Evolutionary conservation across 169 alveolate species (phyloP).

Genomic region (Plasmodium yoelii): DNA sequence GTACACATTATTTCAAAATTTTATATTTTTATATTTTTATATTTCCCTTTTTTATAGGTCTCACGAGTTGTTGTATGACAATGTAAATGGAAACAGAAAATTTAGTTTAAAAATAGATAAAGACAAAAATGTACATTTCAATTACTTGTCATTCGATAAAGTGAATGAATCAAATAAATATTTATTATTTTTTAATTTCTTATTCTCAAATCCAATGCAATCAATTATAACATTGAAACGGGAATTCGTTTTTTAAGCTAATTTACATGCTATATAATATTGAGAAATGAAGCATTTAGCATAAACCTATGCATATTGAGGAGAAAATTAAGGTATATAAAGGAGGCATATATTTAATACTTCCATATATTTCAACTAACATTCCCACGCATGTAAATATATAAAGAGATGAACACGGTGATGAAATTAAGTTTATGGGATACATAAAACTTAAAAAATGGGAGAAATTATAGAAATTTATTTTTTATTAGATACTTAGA

Average conservation of each 20-base stretch:
- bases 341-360: no score
- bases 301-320: no score
- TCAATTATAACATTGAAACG: slow-evolving; percentile 72
- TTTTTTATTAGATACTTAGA: no score
- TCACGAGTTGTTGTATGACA: slow-evolving; percentile 49
- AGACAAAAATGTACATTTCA: slow-evolving; percentile 68
- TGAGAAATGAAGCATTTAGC: no score
- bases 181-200: slow-evolving; percentile 62
- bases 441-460: no score
- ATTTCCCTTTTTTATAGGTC: slow-evolving; percentile 12
- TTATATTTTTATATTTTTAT: background rate
- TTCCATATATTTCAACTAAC: no score
- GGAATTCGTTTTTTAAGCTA: slow-evolving; percentile 43
- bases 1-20: background rate
- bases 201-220: slow-evolving; percentile 70
- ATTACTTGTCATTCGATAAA: slow-evolving; percentile 63
- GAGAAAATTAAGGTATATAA: no score
- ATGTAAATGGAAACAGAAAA: slow-evolving; percentile 38
- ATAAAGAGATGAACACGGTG: no score
- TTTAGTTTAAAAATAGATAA: slow-evolving; percentile 65
- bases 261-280: no score
- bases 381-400: no score
- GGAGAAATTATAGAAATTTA: no score
- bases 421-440: no score
- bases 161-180: slow-evolving; percentile 71